Conservation (phyloP, 202 grass and related monocot species). For the Brachypodium distachyon region DNA sequence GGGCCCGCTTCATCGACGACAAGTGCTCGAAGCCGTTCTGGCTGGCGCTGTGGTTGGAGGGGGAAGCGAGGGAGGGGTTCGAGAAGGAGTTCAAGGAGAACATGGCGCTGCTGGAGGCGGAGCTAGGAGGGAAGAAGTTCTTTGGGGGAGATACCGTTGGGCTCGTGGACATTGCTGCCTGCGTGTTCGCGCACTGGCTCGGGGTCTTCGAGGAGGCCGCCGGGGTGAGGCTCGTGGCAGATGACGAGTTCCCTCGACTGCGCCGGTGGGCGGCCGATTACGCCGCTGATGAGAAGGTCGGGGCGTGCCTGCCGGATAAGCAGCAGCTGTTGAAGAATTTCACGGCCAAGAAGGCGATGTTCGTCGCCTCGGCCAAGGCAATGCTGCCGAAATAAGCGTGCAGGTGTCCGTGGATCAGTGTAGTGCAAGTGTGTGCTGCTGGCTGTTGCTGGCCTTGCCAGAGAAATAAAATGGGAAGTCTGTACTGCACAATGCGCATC, state of each 20-base stretch:
- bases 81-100: constrained; percentile 18
- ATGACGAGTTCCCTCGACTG: constrained; percentile 6
- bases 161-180: constrained; percentile 31
- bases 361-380: background rate
- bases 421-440: too few relatives aligned
- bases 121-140: constrained; percentile 36
- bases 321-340: too few relatives aligned
- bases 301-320: constrained; percentile 27
- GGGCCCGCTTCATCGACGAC: constrained; percentile 31
- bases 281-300: background rate
- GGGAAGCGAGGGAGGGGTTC: constrained; percentile 18
- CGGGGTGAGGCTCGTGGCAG: constrained; percentile 21
- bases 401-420: too few relatives aligned
- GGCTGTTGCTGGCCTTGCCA: too few relatives aligned
- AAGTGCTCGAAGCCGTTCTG: constrained; percentile 26
- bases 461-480: too few relatives aligned
- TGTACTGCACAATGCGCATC: too few relatives aligned
- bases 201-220: constrained; percentile 30
- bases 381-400: background rate
- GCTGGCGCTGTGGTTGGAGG: constrained; percentile 21
- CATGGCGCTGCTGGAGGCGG: constrained; percentile 11
- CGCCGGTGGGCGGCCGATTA: constrained; percentile 40
- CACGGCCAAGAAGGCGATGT: background rate
- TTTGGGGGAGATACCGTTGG: constrained; percentile 38
- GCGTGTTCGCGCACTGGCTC: constrained; percentile 26